Evolutionary conservation across 2,329 filamentous ascomycete genomes (phyloP), one percentile per base, ranked within the genome.

Genomic region (Hypoxylon sp.): DNA sequence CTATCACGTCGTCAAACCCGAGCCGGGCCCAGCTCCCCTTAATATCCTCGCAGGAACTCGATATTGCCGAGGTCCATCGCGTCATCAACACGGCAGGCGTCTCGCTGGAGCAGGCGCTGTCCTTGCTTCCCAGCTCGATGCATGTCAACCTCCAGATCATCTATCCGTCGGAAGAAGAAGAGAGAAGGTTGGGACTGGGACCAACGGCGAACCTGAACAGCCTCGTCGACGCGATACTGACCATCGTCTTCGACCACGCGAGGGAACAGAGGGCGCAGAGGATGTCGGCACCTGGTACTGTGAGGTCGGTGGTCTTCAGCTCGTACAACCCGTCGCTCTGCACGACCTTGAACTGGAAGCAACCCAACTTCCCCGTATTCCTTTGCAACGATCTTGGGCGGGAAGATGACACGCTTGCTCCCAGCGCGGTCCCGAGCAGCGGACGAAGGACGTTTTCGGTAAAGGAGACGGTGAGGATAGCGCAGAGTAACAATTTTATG

Each of bases 401-500:
- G 6, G 84, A 87, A 58, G 82, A 81, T 23, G 69, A 62, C n/a
- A 75, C 76, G 55, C 67, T 69, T 5, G 70, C 73, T 11, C 73
- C 74, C 1, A 73, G 73, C 35, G 69, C 74, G 10, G 68, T 78
- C 11, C 70, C 76, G 57, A 78, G 82, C 65, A 90, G 87, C 65
- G 91, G 90, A 13, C 83, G 89, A 53, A 85, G 87, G 43, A 90
- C 88, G 11, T 89, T 89, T 64, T 97, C 92, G 4, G 91, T 98
- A 66, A 99, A 98, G 77, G 94, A 99, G 73, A 91, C 91, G 3
- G 95, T 97, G 11, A 85, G 93, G 63, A 92, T 96, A 70, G 93
- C 94, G 18, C 90, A 96, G 75, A 91, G 88, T 72, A 99, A 99
- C 73, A 99, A 99, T 73, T 91, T 99, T 65, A 99, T 99, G 95